Conservation (phyloP, 331 rosid species). For the Pyrus hybrid region DNA sequence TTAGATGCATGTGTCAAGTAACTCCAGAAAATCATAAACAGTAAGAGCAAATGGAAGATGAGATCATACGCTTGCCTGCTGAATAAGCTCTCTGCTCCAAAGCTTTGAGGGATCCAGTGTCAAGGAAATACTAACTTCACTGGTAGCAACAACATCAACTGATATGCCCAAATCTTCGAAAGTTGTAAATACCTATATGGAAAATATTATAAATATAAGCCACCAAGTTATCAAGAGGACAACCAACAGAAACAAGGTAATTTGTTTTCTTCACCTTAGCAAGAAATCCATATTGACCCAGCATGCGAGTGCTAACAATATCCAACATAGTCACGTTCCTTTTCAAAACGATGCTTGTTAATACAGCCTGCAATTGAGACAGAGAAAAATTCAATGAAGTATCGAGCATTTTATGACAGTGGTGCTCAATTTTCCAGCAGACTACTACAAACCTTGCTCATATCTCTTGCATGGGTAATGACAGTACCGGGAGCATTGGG, state of each 20-base stretch:
- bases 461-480: constrained; percentile 76
- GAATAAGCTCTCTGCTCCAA: constrained; percentile 97
- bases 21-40: constrained; percentile 5
- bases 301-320: constrained; percentile 97
- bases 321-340: constrained; percentile 91
- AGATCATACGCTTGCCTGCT: constrained; percentile 73
- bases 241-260: neutral
- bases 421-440: constrained; percentile 10
- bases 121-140: constrained; percentile 96
- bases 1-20: neutral
- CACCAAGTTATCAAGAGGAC: neutral
- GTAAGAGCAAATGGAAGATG: constrained; percentile 8
- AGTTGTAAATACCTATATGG: constrained; percentile 69
- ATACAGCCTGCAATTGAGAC: constrained; percentile 58
- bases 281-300: constrained; percentile 91
- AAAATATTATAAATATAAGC: neutral
- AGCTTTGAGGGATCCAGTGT: constrained; percentile 95
- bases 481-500: constrained; percentile 94
- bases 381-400: constrained; percentile 13
- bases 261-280: constrained; percentile 65
- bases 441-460: constrained; percentile 63
- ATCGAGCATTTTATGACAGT: neutral
- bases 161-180: constrained; percentile 96
- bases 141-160: constrained; percentile 93
- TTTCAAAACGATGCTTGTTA: constrained; percentile 91